Conservation (phyloP, 2,329 filamentous ascomycete genomes). For the Sporothrix pallida region DNA sequence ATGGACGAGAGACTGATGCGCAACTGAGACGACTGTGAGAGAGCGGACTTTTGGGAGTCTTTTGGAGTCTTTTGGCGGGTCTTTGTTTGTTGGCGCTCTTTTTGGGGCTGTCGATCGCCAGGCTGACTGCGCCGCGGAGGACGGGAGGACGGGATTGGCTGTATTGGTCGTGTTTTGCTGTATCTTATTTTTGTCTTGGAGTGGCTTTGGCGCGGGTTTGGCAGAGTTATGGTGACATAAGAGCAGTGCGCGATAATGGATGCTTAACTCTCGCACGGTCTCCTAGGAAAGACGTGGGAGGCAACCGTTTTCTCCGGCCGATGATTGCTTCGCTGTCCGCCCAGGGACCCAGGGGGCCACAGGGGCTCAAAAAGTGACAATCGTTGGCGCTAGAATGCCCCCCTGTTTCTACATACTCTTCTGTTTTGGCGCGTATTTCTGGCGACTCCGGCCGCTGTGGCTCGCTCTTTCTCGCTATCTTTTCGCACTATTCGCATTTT, state of each 20-base stretch:
- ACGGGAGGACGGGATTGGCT: slow-evolving; percentile 15
- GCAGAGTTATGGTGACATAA: neutral
- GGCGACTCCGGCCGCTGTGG: slow-evolving; percentile 10
- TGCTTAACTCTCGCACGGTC: neutral
- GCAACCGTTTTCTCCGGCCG: slow-evolving; percentile 13
- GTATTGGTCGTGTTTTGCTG: neutral
- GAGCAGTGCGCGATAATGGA: neutral
- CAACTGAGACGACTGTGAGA: neutral
- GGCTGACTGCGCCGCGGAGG: slow-evolving; percentile 29
- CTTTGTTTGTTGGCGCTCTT: neutral
- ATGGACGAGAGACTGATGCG: neutral
- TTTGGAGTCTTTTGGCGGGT: slow-evolving; percentile 8
- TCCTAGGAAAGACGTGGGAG: neutral
- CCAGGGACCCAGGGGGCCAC: neutral
- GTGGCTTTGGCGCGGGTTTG: neutral
- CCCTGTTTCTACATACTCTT: neutral
- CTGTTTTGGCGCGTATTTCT: slow-evolving; percentile 21
- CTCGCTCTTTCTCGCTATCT: neutral
- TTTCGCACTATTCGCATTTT: neutral
- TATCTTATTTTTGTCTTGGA: neutral
- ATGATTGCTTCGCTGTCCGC: neutral
- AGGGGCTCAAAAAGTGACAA: neutral
- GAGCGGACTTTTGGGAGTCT: neutral
- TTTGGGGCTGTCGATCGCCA: slow-evolving; percentile 16
- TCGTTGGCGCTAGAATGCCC: slow-evolving; percentile 1